Evolutionary conservation across 2,329 filamentous ascomycete species (phyloP), one percentile per base, ranked within the genome.

Genomic region (Aspergillus viridinutans): DNA sequence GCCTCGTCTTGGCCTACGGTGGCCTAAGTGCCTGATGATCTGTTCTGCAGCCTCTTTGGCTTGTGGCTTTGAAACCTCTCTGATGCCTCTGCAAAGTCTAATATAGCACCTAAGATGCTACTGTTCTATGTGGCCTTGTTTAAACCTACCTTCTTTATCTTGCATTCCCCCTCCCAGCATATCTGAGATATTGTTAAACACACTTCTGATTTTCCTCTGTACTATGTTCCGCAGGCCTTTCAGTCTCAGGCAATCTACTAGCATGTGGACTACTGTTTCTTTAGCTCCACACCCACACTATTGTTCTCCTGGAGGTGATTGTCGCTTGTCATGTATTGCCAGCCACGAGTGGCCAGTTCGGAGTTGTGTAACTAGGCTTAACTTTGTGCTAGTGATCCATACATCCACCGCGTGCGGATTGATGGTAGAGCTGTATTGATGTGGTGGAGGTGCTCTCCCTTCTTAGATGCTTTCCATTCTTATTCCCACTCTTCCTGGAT

Each of bases 261-360:
- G 43, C 17, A 66, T 53, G 40, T 68, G 59, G 12, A 55, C 43
- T 9, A 68, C 57, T 14, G 53, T 68, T 48, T 67, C 32, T 61
- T 45, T 57, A 17, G 57, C 59, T 6, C 67, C 60, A 28, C 57
- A 65, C 53, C 62, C 59, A 56, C 59, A 64, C 38, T n/a, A n/a
- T 56, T 43, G 21, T 64, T 53, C 1, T 58, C 52, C 28, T 26
- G 21, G 49, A 56, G 59, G 49, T 40, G 32, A 43, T n/a, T 49
- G 28, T 17, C 50, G 28, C 50, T 61, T 64, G 12, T 23, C 48
- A 49, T 61, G 51, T 23, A 53, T 54, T 47, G 61, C 59, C 38
- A 68, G 54, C 65, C 58, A 67, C 9, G 55, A 62, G 51, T 67
- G 59, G 48, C 63, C 58, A 0, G 61, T 66, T 23, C 59, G 58